A percentile compares a stretch with the other conserved stretches of the same genome.
These are phyloP conservation scores for Chlorella variabilis DNA, from an alignment of 163 green algal genomes.

Conservation along the genomic window DNA sequence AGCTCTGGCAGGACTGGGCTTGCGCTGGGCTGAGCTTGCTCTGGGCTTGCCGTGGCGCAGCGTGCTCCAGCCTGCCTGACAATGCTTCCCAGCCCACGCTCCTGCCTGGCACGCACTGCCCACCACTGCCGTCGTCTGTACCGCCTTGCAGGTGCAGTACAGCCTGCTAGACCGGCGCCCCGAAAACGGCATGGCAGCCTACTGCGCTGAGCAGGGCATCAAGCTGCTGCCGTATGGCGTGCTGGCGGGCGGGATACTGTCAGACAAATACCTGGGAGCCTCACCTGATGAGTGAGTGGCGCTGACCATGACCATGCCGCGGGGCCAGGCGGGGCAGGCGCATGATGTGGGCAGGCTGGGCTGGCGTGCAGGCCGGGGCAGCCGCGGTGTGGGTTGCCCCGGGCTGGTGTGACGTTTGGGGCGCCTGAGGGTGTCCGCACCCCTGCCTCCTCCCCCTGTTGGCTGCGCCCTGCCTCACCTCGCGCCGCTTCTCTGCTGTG, in stretches of 20 bases:
- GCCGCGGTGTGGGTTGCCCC: too few species aligned
- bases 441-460: neutral
- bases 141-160: constrained; percentile 79
- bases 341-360: neutral
- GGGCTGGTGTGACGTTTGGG: too few species aligned
- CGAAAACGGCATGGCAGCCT: constrained; percentile 74
- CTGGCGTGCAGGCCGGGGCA: too few species aligned
- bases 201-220: constrained; percentile 70
- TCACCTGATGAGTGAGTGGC: neutral
- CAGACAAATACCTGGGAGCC: constrained; percentile 68
- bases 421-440: too few species aligned
- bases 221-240: constrained; percentile 81
- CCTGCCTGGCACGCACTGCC: neutral
- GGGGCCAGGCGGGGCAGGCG: neutral
- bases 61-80: too few species aligned
- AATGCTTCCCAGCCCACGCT: too few species aligned
- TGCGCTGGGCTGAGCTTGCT: too few species aligned
- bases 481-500: too few species aligned
- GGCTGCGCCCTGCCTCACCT: neutral
- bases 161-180: constrained; percentile 82
- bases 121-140: neutral
- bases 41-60: too few species aligned
- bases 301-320: too few species aligned
- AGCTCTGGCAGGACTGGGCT: too few species aligned
- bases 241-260: constrained; percentile 78